Evolutionary conservation across 2,329 filamentous ascomycete genomes (phyloP), one percentile per base, ranked within the genome.

Genomic region (Aspergillus sp.): DNA sequence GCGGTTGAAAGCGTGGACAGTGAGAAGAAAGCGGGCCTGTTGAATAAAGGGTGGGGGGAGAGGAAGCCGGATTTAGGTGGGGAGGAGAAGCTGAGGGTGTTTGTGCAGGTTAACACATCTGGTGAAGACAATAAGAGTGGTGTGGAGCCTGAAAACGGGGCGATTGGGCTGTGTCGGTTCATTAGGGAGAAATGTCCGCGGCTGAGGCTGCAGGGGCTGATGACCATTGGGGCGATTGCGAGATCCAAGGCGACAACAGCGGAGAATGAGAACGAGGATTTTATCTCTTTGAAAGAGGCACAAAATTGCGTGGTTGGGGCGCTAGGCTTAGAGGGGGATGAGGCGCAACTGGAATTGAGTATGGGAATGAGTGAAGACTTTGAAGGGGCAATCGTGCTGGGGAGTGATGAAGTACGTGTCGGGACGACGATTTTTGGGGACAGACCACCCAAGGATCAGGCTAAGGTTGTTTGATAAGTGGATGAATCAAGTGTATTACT

Each of bases 281-380:
- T 98, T 71, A 73, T 86, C 4, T 72, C 78, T 4, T 74, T 99
- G 70, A 80, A 79, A 51, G 82, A 88, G 68, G 87, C 90, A 71
- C 80, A 90, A 56, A 90, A 96, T 72, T 74, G 84, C 14, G 86
- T 97, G 2, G 84, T 82, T 2, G 70, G 77, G 68, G 88, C 87
- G 64, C 68, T 93, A 52, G 84, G 80, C 0, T 65, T 86, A 41
- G 71, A 79, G 15, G 72, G 63, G 4, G 64, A 62, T 3, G 70
- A 80, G 15, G 76, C 79, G n/a, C 81, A 82, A 60, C 72, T 97
- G 67, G 92, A 97, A 79, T 75, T 98, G 75, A 97, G 93, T 75
- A 99, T 99, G 93, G 93, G 93, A 6, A 99, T 99, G 95, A 97
- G 92, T 72, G 87, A 91, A 69, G 95, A 99, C 75, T 99, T 93